phyloP scores from a whole-genome alignment of 2,329 filamentous ascomycete species.

The Colletotrichum siamense region DNA sequence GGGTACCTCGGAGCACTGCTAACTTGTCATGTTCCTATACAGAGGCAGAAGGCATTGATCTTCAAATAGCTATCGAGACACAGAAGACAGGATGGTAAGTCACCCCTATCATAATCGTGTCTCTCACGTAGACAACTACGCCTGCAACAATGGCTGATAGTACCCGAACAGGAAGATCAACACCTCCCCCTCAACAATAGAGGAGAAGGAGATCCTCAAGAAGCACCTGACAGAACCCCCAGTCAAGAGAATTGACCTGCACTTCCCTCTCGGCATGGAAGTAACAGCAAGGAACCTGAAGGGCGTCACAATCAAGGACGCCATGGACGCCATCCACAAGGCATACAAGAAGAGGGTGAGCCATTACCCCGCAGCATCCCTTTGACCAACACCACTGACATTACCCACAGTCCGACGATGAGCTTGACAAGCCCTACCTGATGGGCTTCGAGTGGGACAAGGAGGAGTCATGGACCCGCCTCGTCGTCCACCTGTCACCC shows the following conservation, averaged over 20 bases:
- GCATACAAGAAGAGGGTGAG: slow-evolving; percentile 94
- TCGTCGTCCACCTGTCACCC: slow-evolving; percentile 77
- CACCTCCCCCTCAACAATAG: slow-evolving; percentile 76
- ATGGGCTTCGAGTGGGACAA: slow-evolving; percentile 97
- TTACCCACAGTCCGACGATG: slow-evolving; percentile 77
- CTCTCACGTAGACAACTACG: neutral
- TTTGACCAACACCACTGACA: neutral
- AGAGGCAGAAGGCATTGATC: slow-evolving; percentile 77
- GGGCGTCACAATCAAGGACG: slow-evolving; percentile 97
- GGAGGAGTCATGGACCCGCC: slow-evolving; percentile 86
- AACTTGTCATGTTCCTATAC: slow-evolving; percentile 10
- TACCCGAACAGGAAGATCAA: slow-evolving; percentile 81
- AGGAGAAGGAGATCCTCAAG: slow-evolving; percentile 86
- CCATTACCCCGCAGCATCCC: neutral
- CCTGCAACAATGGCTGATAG: neutral
- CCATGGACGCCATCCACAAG: slow-evolving; percentile 94
- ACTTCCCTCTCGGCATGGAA: slow-evolving; percentile 87
- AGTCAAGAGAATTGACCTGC: slow-evolving; percentile 92
- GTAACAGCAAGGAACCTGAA: slow-evolving; percentile 90
- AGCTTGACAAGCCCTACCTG: slow-evolving; percentile 85
- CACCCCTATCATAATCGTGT: neutral
- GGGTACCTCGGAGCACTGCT: slow-evolving; percentile 4
- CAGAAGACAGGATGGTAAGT: slow-evolving; percentile 88
- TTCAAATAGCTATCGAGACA: slow-evolving; percentile 80
- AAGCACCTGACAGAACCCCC: slow-evolving; percentile 80